A percentile compares a stretch with the other conserved stretches of the same genome.
These are phyloP conservation scores for Coniosporium apollinis DNA, from an alignment of 495 filamentous ascomycete species.

Conservation along the genomic window DNA sequence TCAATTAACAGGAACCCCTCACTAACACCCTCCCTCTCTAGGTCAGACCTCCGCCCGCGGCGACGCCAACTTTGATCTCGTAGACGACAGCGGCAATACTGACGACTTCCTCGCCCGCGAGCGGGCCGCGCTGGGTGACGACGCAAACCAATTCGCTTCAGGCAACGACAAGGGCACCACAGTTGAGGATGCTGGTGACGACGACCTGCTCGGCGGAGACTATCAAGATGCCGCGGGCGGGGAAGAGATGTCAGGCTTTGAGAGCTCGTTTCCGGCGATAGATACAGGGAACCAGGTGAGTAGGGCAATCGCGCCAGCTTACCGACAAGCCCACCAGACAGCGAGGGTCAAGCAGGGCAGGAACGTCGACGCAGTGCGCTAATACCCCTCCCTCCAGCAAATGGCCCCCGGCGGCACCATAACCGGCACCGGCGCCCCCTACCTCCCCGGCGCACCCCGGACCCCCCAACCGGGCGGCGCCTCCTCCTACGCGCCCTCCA, in stretches of 20 bases:
- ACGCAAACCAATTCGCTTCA: slow-evolving; percentile 78
- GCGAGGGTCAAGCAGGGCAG: too few species aligned
- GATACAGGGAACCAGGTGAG: slow-evolving; percentile 66
- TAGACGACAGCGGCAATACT: slow-evolving; percentile 28
- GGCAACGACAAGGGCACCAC: slow-evolving; percentile 48
- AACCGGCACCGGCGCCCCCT: slow-evolving; percentile 57
- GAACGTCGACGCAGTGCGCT: too few species aligned
- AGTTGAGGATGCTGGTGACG: slow-evolving; percentile 44
- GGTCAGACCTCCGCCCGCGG: slow-evolving; percentile 39
- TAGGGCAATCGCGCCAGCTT: not conserved
- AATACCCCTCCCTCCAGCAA: too few species aligned
- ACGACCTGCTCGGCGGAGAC: slow-evolving; percentile 44
- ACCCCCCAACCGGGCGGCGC: too few species aligned
- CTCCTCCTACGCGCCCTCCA: slow-evolving; percentile 20
- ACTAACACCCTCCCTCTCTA: slow-evolving; percentile 14
- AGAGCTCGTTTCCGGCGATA: slow-evolving; percentile 75
- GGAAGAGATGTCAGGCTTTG: slow-evolving; percentile 52
- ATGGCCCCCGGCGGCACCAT: slow-evolving; percentile 79
- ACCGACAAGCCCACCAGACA: too few species aligned
- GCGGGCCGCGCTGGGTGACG: slow-evolving; percentile 73
- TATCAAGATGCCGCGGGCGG: slow-evolving; percentile 21
- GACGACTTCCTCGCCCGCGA: slow-evolving; percentile 83
- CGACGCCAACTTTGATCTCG: slow-evolving; percentile 23
- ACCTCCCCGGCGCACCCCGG: slow-evolving; percentile 47
- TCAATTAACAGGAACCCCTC: slow-evolving; percentile 1